Percentiles rank a stretch among this genome's conserved stretches.
Evolutionary conservation across 805 yeast genomes (phyloP).

Genomic region (Vanderwaltozyma tropicalis): DNA sequence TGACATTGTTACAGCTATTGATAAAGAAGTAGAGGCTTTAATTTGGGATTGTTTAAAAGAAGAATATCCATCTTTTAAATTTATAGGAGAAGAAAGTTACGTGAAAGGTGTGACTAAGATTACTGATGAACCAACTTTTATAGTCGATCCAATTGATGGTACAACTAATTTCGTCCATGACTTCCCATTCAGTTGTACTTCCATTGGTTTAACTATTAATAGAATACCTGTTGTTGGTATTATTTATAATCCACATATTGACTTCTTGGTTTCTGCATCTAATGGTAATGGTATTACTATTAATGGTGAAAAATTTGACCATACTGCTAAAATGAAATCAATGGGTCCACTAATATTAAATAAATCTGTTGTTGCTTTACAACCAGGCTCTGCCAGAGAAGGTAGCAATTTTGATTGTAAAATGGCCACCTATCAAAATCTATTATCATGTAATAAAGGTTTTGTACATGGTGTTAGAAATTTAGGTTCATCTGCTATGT

Average conservation of each 20-base stretch:
- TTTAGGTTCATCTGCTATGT: slow-evolving; percentile 58
- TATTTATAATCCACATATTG: slow-evolving; percentile 48
- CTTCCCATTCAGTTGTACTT: slow-evolving; percentile 54
- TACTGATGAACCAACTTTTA: slow-evolving; percentile 45
- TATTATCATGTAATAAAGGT: slow-evolving; percentile 81
- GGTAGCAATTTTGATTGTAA: slow-evolving; percentile 80
- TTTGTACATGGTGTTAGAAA: slow-evolving; percentile 67
- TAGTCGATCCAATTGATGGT: slow-evolving; percentile 55
- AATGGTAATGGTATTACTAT: slow-evolving; percentile 45
- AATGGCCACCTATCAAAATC: slow-evolving; percentile 69
- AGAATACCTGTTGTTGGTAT: slow-evolving; percentile 50
- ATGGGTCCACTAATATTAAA: slow-evolving; percentile 78
- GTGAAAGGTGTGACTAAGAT: slow-evolving; percentile 37
- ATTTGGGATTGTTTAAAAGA: slow-evolving; percentile 26
- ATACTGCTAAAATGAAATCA: slow-evolving; percentile 59
- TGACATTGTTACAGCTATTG: slow-evolving; percentile 56
- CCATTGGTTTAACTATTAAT: slow-evolving; percentile 45
- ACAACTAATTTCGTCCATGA: slow-evolving; percentile 52
- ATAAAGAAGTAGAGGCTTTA: slow-evolving; percentile 42
- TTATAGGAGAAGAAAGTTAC: slow-evolving; percentile 53
- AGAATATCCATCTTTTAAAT: slow-evolving; percentile 39
- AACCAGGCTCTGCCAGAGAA: slow-evolving; percentile 78
- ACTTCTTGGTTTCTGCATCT: slow-evolving; percentile 43
- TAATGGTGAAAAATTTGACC: slow-evolving; percentile 37
- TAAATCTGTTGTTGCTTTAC: slow-evolving; percentile 82